Conservation (phyloP, 305 asterid species). For the Solanum hybrid region DNA sequence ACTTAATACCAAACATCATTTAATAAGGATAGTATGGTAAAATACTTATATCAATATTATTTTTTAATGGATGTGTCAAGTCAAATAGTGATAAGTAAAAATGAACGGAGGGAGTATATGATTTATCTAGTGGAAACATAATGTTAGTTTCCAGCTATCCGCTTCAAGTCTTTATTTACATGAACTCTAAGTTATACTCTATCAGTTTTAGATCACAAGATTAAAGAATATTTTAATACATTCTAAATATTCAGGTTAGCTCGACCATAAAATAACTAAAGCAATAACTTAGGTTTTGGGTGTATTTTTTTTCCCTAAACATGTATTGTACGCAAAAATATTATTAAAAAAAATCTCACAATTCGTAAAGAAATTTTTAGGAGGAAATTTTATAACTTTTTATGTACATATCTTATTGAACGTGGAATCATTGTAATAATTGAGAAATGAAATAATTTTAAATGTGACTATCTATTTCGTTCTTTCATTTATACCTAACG, state of each 20-base stretch:
- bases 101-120: rapidly evolving
- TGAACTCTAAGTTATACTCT: background rate
- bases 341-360: background rate
- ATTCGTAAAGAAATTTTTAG: background rate
- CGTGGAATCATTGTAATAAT: background rate
- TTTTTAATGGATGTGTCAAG: background rate
- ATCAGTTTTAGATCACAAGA: rapidly evolving
- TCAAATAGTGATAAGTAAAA: too few species aligned
- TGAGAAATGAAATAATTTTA: background rate
- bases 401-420: background rate
- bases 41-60: background rate
- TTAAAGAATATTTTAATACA: too few species aligned
- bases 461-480: background rate
- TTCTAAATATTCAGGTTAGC: background rate
- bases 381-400: background rate
- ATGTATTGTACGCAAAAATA: background rate
- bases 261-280: background rate
- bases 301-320: background rate
- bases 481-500: background rate
- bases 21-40: background rate
- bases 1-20: too few species aligned
- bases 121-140: too few species aligned
- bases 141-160: too few species aligned
- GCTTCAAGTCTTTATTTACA: background rate
- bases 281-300: background rate